Base-by-base conservation (phyloP, 2,329 filamentous ascomycete species). In the Plenodomus lindquistii region DNA sequence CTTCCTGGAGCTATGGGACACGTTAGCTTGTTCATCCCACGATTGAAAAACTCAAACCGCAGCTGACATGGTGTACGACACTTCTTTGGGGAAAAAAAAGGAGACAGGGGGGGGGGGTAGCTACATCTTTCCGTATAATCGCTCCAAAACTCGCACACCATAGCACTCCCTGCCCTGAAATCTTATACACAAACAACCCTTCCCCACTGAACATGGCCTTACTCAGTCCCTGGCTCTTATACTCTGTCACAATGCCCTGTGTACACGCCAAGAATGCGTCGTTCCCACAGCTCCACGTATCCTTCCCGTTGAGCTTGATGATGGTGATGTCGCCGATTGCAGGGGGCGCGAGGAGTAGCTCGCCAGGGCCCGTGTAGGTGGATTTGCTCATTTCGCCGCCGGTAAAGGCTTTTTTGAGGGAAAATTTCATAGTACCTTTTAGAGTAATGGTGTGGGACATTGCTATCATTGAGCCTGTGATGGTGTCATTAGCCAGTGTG, bases 121-220 rank as follows among this genome's bases (percentile, higher is more conserved):
- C 78, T 69, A 95, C 89, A 70, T 97, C 91, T 76, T 97, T 97
- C 65, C 88, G 83, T 54, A 97, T 90, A 52, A 99, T 96, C 5
- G 94, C 94, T 6, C 94, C 94, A 63, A 99, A 94, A 65, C 90
- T 96, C 8, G 90, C 89, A 39, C 97, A 80, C 90, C 93, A 99
- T 35, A 96, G 67, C 29, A 97, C 77, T 0, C 94, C 94, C 6
- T 79, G 82, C 0, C 93, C 93, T 13, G 79, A 83, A 9, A 97
- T 87, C 71, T 89, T 92, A 73, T 95, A 95, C 10, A 97, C 85
- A 72, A 91, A 97, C 21, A 97, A 69, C 0, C 94, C 94, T 72
- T 97, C 94, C 0, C 94, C 94, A 17, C 86, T 91, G 72, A 99
- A 97, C 73, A 97, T 89, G 17, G 89, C 91, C 72, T 97, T 97